Base-by-base conservation (phyloP, 1,284 basidiomycete genomes). In the Malassezia equina region DNA sequence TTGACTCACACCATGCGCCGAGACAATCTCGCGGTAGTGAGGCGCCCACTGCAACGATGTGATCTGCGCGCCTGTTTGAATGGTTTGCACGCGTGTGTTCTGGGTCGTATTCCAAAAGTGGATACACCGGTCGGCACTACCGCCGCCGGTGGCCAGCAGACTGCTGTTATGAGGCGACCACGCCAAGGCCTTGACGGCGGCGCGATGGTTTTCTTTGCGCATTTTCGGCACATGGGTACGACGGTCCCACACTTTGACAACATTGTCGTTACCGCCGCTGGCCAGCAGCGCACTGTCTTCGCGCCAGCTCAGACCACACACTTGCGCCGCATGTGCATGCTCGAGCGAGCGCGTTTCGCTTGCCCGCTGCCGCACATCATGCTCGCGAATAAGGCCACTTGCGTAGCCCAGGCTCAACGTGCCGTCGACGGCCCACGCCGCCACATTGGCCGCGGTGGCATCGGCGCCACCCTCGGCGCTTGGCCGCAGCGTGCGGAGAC, bases 101-200 rank as follows among this genome's bases (percentile, higher is more conserved):
- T 67, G 62, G 21, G 69, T 70, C 36, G 69, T 70, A 55, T 73
- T 73, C 90, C 90, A 94, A 59, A 94, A 81, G 72, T 96, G 88
- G 65, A 96, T 88, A 23, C 85, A 88, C 34, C 89, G 87, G 72
- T 98, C 93, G 59, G 86, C 86, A 0, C 90, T 91, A 0, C 94
- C 94, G 1, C 94, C 94, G 0, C 94, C 94, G 0, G 86, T 85
- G 0, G 93, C 93, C 44, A 98, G 82, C 7, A 98, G 79, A 8
- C 86, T 86, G 0, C 86, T 82, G 77, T 93, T 88, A 90, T 93
- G 96, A 0, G 93, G 90, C 64, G 89, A 95, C 90, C 94, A 99
- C 0, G 90, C 88, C 42, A 99, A 78, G 0, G 90, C 91, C 48
- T 68, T 70, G 32, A 74, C 69, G 1, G 71, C 71, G 7, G 68